Base-by-base conservation (phyloP, 495 filamentous ascomycete species). In the Hypoxylon perforatum region DNA sequence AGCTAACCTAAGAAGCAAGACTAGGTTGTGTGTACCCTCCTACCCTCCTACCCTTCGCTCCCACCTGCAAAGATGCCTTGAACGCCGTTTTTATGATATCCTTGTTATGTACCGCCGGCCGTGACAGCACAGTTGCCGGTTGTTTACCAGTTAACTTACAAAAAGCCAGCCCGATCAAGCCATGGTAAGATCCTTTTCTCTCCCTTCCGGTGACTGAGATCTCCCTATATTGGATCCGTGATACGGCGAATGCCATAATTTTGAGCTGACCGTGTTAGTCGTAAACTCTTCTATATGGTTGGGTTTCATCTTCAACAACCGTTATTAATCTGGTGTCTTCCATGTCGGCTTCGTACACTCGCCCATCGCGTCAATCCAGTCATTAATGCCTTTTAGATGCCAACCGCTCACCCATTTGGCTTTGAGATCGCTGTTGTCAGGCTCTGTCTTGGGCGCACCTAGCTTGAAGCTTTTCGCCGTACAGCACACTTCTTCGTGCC, bases 401-500 rank as follows among this genome's bases (percentile, higher is more conserved):
- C 73, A 77, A 5, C 75, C 75, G 21, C 75, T 77, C 18, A 60
- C 62, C 75, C 71, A 74, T 36, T 55, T 73, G 4, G 53, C 68
- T 28, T 66, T 64, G 17, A 61, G 45, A 5, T 66, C 47, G 23
- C 52, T 33, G 44, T 66, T 48, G 3, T 42, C 30, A 6, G 67
- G 73, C 22, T 62, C 68, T 22, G 51, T 12, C 65, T 73, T 76
- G n/a, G 75, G 73, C 14, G 64, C 63, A 28, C 75, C 75, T 0
- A 77, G 46, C 42, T 74, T 76, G 52, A 77, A 76, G 50, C 69
- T 73, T 56, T 65, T 71, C 33, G 71, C 44, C 0, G 75, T 77
- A 53, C 75, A 77, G 70, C 75, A 77, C 9, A 70, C 64, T 9
- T 71, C 70, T 5, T 77, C 66, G 52, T 76, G 75, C 69, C 70